These are phyloP conservation scores for Hysterium pulicare DNA, from an alignment of 2,329 filamentous ascomycete species.

Conservation along the genomic window DNA sequence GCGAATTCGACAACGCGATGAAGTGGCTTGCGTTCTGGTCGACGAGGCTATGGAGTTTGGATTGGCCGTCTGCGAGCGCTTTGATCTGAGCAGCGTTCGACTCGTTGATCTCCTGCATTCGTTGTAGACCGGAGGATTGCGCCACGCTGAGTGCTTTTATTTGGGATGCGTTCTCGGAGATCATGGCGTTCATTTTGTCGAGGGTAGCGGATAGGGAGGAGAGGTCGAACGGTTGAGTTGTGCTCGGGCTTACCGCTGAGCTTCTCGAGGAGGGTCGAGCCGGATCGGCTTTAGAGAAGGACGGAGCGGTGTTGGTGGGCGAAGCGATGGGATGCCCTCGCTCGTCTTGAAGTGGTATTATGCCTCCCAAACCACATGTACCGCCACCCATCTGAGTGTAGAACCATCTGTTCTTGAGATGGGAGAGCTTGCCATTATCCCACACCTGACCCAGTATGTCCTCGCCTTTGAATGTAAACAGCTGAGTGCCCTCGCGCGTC, in stretches of 20 bases:
- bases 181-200: constrained; percentile 23
- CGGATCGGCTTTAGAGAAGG: too few species aligned
- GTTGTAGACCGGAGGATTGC: constrained; percentile 30
- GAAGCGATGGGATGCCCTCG: constrained; percentile 18
- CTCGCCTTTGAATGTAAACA: constrained; percentile 34
- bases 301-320: constrained; percentile 3
- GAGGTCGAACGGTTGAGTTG: constrained; percentile 13
- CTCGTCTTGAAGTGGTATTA: constrained; percentile 30
- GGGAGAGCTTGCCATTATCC: constrained; percentile 25
- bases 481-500: constrained; percentile 27
- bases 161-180: constrained; percentile 28
- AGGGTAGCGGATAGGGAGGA: constrained; percentile 22
- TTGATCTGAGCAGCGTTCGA: constrained; percentile 34
- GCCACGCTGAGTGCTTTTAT: constrained; percentile 33
- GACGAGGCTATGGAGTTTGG: constrained; percentile 26
- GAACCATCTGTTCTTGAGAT: constrained; percentile 34
- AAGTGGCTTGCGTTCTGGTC: constrained; percentile 34
- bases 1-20: constrained; percentile 31
- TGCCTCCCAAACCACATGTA: constrained; percentile 16
- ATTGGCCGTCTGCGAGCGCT: constrained; percentile 27
- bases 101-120: constrained; percentile 37
- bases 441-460: constrained; percentile 31
- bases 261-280: not conserved
- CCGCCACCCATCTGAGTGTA: constrained; percentile 16
- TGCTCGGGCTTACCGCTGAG: not conserved